phyloP scores from a whole-genome alignment of 2,329 filamentous ascomycete genomes.

The Botrytis pseudocinerea region DNA sequence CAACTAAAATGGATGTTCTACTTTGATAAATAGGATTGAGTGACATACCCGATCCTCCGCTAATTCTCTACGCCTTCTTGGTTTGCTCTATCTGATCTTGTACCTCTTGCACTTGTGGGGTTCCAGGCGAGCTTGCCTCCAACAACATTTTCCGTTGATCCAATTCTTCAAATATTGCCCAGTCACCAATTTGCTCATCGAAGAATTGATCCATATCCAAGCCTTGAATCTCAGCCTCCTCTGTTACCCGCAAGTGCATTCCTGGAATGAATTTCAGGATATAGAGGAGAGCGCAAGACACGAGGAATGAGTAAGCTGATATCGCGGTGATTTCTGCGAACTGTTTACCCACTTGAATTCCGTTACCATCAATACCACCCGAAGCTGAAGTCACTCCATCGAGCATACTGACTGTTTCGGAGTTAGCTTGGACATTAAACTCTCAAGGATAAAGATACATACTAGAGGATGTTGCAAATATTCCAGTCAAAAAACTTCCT shows the following conservation, averaged over 20 bases:
- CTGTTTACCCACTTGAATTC: constrained; percentile 57
- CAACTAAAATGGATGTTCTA: not conserved
- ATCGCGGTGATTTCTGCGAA: constrained; percentile 58
- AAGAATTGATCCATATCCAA: constrained; percentile 54
- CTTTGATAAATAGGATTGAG: not conserved
- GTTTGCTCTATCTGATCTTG: not conserved
- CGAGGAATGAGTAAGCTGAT: constrained; percentile 54
- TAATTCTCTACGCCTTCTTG: not conserved
- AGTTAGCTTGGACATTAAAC: constrained; percentile 13
- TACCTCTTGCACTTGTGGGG: constrained; percentile 27
- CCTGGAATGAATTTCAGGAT: constrained; percentile 59
- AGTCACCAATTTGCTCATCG: constrained; percentile 45
- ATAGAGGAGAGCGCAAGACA: constrained; percentile 54
- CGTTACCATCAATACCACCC: constrained; percentile 52
- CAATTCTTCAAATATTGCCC: constrained; percentile 39
- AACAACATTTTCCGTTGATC: constrained; percentile 28
- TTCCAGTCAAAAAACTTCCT: constrained; percentile 56
- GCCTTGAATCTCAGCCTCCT: constrained; percentile 56
- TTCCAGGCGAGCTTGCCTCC: constrained; percentile 27
- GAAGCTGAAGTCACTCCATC: constrained; percentile 50
- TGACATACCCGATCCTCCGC: not conserved
- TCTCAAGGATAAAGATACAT: constrained; percentile 21
- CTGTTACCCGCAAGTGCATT: constrained; percentile 54
- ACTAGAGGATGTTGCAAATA: constrained; percentile 51
- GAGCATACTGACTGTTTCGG: constrained; percentile 48